Evolutionary conservation across 345 rosid species (phyloP), one percentile per base, ranked within the genome.

Genomic region (Punica granatum): DNA sequence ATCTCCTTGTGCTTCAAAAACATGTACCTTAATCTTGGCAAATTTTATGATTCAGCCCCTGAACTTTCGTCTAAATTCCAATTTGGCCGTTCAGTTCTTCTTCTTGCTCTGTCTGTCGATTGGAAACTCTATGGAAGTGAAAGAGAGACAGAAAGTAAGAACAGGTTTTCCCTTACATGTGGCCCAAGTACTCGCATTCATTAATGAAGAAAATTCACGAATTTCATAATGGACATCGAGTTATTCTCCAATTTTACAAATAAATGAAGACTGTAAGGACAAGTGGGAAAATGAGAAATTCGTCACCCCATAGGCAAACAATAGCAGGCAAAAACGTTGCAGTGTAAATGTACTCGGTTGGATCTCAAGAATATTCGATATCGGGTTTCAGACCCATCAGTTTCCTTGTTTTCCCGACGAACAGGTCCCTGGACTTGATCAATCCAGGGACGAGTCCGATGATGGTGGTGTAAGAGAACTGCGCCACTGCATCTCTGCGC

Each of bases 341-440:
- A n/a, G n/a, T 12, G 32, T 11, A 31, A 23, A 10, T 25, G 13
- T 13, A 1, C 60, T 25, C 31, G 2, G 25, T 3, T 4, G 13
- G 7, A 11, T 26, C 51, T 73, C 72, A 53, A 67, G 51, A 15
- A 65, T 75, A 53, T 14, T 6, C 71, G 33, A 54, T 26, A 16
- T 70, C 68, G 64, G 87, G 67, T 64, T 72, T 64, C 69, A 84
- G 74, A 3, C 91, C 92, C 79, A 81, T 66, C 41, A 73, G 32
- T 76, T 83, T 84, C 81, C 98, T 85, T 2, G 91, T 87, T 77
- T 76, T 91, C 42, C 90, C 86, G 32, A 91, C 92, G 60, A 89
- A 89, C 73, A 87, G 44, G 82, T 92, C 92, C 34, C 69, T 73
- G 2, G 98, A 89, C 76, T 92, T 92, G 71, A 92, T 76, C 67